Conservation (phyloP, 2,329 filamentous ascomycete species). For the Trichoderma atroviride region DNA sequence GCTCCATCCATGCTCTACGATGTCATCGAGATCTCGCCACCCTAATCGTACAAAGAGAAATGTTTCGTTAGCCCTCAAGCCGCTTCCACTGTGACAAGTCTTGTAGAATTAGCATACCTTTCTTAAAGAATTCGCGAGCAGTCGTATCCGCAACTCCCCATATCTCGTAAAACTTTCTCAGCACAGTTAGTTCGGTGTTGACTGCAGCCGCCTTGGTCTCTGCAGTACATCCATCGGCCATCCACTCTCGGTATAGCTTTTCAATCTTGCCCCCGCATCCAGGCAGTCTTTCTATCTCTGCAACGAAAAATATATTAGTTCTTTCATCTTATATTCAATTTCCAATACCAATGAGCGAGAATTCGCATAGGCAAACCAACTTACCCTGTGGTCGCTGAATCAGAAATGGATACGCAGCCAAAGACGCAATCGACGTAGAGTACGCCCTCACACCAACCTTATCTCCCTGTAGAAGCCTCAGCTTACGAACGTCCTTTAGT, state of each 20-base stretch:
- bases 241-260: slow-evolving; percentile 76
- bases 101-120: slow-evolving; percentile 41
- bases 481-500: slow-evolving; percentile 72
- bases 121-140: slow-evolving; percentile 78
- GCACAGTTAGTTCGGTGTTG: slow-evolving; percentile 64
- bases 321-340: too few relatives aligned
- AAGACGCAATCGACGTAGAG: slow-evolving; percentile 78
- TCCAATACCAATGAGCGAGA: background rate
- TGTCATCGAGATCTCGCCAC: slow-evolving; percentile 83
- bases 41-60: slow-evolving; percentile 40
- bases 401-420: slow-evolving; percentile 75
- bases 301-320: background rate
- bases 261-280: slow-evolving; percentile 83
- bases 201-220: slow-evolving; percentile 66
- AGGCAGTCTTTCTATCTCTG: slow-evolving; percentile 63
- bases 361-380: background rate
- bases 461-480: slow-evolving; percentile 72
- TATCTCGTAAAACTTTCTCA: slow-evolving; percentile 77
- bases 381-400: slow-evolving; percentile 48
- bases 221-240: slow-evolving; percentile 57
- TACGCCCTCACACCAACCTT: slow-evolving; percentile 83
- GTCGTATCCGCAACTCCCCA: slow-evolving; percentile 90
- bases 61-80: background rate
- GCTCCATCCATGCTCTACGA: slow-evolving; percentile 81
- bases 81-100: background rate